Evolutionary conservation across 1,284 basidiomycete genomes (phyloP).

Genomic region (Ceratobasidium sp.): DNA sequence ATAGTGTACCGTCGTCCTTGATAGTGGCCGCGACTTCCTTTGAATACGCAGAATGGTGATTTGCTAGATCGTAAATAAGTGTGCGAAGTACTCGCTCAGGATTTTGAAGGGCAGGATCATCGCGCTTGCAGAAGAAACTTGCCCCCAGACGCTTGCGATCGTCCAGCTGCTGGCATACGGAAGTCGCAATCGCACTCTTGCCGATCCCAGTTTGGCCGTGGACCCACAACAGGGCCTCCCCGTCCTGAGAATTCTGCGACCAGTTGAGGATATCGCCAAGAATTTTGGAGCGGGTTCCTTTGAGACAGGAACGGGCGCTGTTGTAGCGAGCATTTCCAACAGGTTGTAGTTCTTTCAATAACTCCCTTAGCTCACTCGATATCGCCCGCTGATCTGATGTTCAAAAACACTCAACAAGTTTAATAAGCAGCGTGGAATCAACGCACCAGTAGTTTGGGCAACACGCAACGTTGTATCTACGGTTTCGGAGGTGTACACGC

Average conservation of each 20-base stretch:
- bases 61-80: background rate
- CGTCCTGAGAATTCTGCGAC: background rate
- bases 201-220: background rate
- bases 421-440: too few species aligned
- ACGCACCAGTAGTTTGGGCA: too few species aligned
- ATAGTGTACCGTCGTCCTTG: background rate
- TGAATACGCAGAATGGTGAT: background rate
- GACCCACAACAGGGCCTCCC: background rate
- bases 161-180: background rate
- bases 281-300: background rate
- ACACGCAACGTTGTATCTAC: background rate
- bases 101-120: background rate
- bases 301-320: background rate
- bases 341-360: background rate
- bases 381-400: too few species aligned
- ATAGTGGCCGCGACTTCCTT: background rate
- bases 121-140: conserved; percentile 15
- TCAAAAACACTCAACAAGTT: too few species aligned
- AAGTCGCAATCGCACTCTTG: conserved; percentile 7
- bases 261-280: background rate
- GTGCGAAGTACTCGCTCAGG: conserved; percentile 1
- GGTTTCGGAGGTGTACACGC: background rate
- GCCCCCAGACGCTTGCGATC: background rate
- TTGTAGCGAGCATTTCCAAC: background rate
- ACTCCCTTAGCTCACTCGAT: too few species aligned